Conservation (phyloP, 768 basidiomycete genomes). For the Crepidotus variabilis region DNA sequence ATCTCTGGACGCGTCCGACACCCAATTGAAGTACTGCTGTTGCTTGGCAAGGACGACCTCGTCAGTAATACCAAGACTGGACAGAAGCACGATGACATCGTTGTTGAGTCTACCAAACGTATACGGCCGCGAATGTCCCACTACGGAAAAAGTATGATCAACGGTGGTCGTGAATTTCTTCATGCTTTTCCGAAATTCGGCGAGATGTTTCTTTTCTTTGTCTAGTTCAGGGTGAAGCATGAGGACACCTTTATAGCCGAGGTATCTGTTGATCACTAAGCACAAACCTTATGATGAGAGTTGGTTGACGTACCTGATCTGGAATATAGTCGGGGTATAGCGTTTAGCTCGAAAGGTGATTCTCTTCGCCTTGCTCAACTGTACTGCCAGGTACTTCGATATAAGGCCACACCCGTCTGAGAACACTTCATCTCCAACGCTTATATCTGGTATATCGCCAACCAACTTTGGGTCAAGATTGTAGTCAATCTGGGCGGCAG, state of each 20-base stretch:
- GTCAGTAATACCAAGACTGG: conserved; percentile 56
- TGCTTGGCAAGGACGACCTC: conserved; percentile 55
- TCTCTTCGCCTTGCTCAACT: conserved; percentile 49
- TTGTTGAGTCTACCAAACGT: conserved; percentile 66
- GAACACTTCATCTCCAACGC: conserved; percentile 52
- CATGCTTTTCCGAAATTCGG: conserved; percentile 65
- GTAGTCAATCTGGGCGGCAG: conserved; percentile 56
- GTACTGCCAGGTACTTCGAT: conserved; percentile 43
- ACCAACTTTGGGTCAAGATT: conserved; percentile 44
- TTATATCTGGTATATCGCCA: conserved; percentile 58
- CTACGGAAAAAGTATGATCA: conserved; percentile 63
- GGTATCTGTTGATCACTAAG: conserved; percentile 38
- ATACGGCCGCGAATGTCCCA: conserved; percentile 60
- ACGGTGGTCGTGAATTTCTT: conserved; percentile 59
- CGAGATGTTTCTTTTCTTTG: conserved; percentile 37
- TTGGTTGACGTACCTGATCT: conserved; percentile 45
- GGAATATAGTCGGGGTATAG: conserved; percentile 61
- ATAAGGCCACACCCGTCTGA: conserved; percentile 72
- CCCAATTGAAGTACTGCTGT: conserved; percentile 56
- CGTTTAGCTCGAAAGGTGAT: conserved; percentile 51
- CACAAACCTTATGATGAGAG: not conserved
- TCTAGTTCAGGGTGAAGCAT: conserved; percentile 65
- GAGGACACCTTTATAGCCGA: conserved; percentile 70
- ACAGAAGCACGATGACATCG: conserved; percentile 63
- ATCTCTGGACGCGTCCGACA: conserved; percentile 44